Base-by-base conservation (phyloP, 192 early-diverging fungal species). In the Gaertneriomyces semiglobifer region DNA sequence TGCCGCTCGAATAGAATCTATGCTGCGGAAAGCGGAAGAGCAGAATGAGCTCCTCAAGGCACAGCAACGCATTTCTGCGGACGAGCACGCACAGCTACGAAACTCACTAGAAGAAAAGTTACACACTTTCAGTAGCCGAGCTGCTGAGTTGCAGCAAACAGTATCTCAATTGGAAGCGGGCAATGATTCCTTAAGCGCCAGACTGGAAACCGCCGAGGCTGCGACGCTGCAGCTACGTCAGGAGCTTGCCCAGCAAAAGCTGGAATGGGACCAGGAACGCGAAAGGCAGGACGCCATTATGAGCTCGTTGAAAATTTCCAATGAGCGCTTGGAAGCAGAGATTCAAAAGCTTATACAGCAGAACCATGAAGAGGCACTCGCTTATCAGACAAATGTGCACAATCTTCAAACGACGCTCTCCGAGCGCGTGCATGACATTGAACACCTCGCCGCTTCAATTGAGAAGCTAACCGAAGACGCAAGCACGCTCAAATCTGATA, bases 191-290 rank as follows among this genome's bases (percentile, higher is more conserved):
- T 14, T 57, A 38, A 39, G 39, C 5, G 33, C 0, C 12, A 38
- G 39, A 57, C 56, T 20, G 56, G 56, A n/a, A 33, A n/a, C 4
- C 18, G 56, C 56, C 16, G 56, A 58, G 56, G 16, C 56, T 33
- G 50, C 50, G 5, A 6, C 20, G n/a, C n/a, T 52, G 50, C n/a
- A 52, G 20, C 20, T 52, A 20, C n/a, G 20, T n/a, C n/a, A 20
- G n/a, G 50, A 52, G 4, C 50, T 52, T 18, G 48, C 48, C 12
- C 12, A 50, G 48, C 48, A 50, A 18, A 18, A 12, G 48, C 18
- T 50, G 54, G 25, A 56, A 18, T 25, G 20, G 10, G 59, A 60
- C 33, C n/a, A 60, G 11, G 59, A 60, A 12, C 38, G 59, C 38
- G 59, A 60, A n/a, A 44, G 44, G 38, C 38, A 14, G 33, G 55